These are phyloP conservation scores for Nakazawaea siamensis DNA, from an alignment of 805 yeast species.

Conservation along the genomic window DNA sequence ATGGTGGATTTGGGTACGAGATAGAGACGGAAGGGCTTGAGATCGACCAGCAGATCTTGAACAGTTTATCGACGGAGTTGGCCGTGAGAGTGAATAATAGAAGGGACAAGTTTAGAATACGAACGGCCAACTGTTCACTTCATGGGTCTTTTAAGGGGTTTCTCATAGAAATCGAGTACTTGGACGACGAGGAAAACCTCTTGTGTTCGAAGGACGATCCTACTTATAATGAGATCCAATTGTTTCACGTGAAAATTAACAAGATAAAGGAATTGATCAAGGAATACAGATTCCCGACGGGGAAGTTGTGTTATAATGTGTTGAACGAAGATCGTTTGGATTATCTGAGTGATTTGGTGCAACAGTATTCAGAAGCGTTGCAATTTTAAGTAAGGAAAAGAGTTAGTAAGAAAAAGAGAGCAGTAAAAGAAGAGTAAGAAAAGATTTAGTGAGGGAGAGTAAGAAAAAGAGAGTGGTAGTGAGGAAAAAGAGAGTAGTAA, in stretches of 20 bases:
- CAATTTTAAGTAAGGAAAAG: slow-evolving; percentile 18
- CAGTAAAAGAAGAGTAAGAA: too few species aligned
- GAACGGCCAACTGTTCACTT: slow-evolving; percentile 64
- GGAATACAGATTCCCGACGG: slow-evolving; percentile 25
- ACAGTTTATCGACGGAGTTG: slow-evolving; percentile 4
- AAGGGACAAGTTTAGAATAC: slow-evolving; percentile 40
- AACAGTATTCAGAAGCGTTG: slow-evolving; percentile 30
- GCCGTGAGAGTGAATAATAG: slow-evolving; percentile 11
- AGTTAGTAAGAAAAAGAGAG: not conserved
- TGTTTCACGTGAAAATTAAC: slow-evolving; percentile 19
- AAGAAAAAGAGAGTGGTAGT: too few species aligned
- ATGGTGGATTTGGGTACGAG: slow-evolving; percentile 62
- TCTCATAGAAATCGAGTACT: slow-evolving; percentile 48
- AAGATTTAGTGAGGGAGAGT: too few species aligned
- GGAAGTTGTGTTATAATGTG: slow-evolving; percentile 27
- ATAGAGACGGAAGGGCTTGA: slow-evolving; percentile 27
- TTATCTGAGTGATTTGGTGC: slow-evolving; percentile 27
- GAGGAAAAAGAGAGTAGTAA: too few species aligned
- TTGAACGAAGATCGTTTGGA: slow-evolving; percentile 27
- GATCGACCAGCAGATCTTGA: slow-evolving; percentile 8
- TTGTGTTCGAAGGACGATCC: slow-evolving; percentile 10
- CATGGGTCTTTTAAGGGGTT: slow-evolving; percentile 72
- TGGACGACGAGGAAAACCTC: slow-evolving; percentile 16
- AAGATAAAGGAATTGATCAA: slow-evolving; percentile 24
- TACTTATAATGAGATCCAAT: slow-evolving; percentile 22